A percentile compares a stretch with the other conserved stretches of the same genome.
Conservation (phyloP, 2,329 filamentous ascomycete species). For the Diaporthe destruens region DNA sequence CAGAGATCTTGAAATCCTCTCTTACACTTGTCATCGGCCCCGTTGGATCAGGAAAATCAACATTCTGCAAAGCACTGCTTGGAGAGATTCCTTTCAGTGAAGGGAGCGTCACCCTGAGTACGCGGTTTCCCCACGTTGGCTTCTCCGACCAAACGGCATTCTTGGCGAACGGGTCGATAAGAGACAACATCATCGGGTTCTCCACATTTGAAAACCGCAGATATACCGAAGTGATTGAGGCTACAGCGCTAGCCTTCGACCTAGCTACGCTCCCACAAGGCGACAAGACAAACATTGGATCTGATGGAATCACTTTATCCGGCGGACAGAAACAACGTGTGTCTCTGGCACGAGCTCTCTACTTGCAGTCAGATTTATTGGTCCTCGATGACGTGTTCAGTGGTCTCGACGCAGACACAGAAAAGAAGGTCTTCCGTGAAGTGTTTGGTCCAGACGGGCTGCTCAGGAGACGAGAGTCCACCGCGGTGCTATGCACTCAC, state of each 20-base stretch:
- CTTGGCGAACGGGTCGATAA: constrained; percentile 35
- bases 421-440: constrained; percentile 54
- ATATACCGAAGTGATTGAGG: constrained; percentile 50
- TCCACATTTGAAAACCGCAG: constrained; percentile 42
- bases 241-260: constrained; percentile 49
- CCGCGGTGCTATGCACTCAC: constrained; percentile 55
- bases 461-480: constrained; percentile 44
- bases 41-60: constrained; percentile 54
- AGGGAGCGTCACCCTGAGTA: constrained; percentile 23
- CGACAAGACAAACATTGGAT: constrained; percentile 52
- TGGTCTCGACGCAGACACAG: constrained; percentile 56
- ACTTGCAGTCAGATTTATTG: constrained; percentile 46
- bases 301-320: constrained; percentile 53
- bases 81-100: constrained; percentile 46
- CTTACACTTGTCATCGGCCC: constrained; percentile 55
- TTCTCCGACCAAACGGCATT: constrained; percentile 46
- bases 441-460: constrained; percentile 55
- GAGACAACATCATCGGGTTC: constrained; percentile 38
- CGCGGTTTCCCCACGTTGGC: constrained; percentile 42
- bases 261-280: constrained; percentile 50
- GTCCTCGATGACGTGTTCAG: constrained; percentile 57
- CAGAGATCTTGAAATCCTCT: constrained; percentile 36
- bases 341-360: constrained; percentile 47
- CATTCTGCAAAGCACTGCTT: constrained; percentile 52
- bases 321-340: constrained; percentile 53